A percentile compares a stretch with the other conserved stretches of the same genome.
These are phyloP conservation scores for Yamagishiella unicocca DNA, from an alignment of 139 green algal genomes.

Conservation along the genomic window DNA sequence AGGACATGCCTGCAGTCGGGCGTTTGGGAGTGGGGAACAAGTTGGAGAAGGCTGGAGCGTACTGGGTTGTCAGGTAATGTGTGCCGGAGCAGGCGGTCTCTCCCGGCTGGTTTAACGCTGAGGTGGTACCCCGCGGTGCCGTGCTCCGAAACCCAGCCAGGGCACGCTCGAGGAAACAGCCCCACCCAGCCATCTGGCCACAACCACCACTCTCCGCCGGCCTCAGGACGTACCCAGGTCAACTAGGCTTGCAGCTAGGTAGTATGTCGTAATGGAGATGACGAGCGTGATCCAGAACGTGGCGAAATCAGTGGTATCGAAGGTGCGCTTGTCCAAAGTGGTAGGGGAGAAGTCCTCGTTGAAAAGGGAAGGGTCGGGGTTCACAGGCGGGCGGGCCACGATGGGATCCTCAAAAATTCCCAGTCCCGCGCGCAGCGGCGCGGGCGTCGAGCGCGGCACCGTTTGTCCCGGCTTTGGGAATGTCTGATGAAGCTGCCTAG, in stretches of 20 bases:
- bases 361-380: constrained; percentile 56
- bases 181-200: too few species aligned
- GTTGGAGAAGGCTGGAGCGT: too few species aligned
- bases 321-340: constrained; percentile 57
- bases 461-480: too few species aligned
- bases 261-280: constrained; percentile 80
- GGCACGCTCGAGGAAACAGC: too few species aligned
- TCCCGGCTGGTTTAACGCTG: too few species aligned
- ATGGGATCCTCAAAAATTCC: constrained; percentile 61
- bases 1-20: constrained; percentile 75
- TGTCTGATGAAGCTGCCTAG: too few species aligned
- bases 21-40: neutral
- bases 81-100: too few species aligned
- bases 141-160: too few species aligned
- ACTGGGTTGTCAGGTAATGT: too few species aligned
- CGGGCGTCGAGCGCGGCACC: neutral
- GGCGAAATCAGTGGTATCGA: constrained; percentile 68
- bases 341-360: constrained; percentile 82
- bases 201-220: too few species aligned
- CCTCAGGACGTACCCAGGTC: constrained; percentile 77
- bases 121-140: too few species aligned
- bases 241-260: constrained; percentile 72
- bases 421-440: neutral
- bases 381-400: constrained; percentile 46
- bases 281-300: constrained; percentile 85